Base-by-base conservation (phyloP, 306 rosid species). In the Phaseolus lunatus region DNA sequence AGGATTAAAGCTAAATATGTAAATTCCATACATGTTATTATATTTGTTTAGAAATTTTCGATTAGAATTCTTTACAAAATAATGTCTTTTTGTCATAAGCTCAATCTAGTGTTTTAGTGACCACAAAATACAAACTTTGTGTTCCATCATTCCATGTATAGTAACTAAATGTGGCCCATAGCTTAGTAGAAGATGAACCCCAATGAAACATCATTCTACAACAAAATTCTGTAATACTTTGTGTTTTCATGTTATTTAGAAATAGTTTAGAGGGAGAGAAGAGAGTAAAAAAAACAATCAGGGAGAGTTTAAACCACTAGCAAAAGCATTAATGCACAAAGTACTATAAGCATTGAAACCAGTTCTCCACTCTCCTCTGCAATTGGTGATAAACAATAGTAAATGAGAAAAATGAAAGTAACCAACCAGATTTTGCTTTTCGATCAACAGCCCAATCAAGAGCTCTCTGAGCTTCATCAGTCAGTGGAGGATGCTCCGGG, bases 371-470 rank as follows among this genome's bases (percentile, higher is more conserved):
- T 48, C 57, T 24, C 44, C 44, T 73, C 23, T 15, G 45, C 7
- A 57, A 68, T 9, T 61, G 22, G 67, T n/a, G 43, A 13, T 20
- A 29, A 57, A 24, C 16, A 78, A 78, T 11, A 39, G 24, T 24
- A 79, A 66, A 64, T 57, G 16, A 78, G 61, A 64, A 73, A 80
- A 54, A 29, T 4, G 29, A 72, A 11, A 57, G 68, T 66, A 80
- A 84, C 61, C 3, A 71, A 90, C 98, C 94, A 57, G 90, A 87
- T 69, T 86, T 85, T n/a, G 86, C 3, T 67, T 84, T 87, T 62
- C 80, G 68, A 65, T 90, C 91, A 79, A 88, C 72, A 67, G 94
- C 98, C 90, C 87, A 85, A 83, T 93, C 98, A 67, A 93, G 91
- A 45, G 78, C 91, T 75, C 86, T 72, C 81, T 86, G 96, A 73